These are phyloP conservation scores for Prunus fruticosa DNA, from an alignment of 306 rosid species.

Conservation along the genomic window DNA sequence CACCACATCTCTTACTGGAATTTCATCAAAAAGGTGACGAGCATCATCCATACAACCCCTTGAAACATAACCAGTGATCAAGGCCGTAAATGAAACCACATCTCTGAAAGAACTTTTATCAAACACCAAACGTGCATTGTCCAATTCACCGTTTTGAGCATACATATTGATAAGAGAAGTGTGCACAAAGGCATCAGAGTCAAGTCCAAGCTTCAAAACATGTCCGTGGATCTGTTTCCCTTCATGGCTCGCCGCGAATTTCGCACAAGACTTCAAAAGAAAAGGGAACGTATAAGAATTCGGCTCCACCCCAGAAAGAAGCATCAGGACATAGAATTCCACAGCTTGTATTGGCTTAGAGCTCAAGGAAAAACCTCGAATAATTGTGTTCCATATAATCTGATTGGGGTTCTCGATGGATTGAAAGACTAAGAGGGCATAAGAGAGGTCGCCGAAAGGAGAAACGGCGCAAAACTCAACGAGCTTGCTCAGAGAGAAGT, in stretches of 20 bases:
- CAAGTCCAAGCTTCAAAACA: conserved; percentile 54
- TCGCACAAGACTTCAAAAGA: conserved; percentile 62
- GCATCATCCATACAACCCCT: conserved; percentile 60
- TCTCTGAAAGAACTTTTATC: conserved; percentile 55
- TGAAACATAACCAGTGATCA: conserved; percentile 56
- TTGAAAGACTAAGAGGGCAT: conserved; percentile 55
- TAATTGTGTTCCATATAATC: conserved; percentile 67
- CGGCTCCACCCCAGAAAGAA: conserved; percentile 43
- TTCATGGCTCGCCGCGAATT: conserved; percentile 37
- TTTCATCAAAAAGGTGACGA: conserved; percentile 53
- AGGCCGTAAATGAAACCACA: conserved; percentile 71
- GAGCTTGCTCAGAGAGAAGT: conserved; percentile 60
- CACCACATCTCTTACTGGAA: conserved; percentile 58
- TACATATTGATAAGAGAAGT: conserved; percentile 68
- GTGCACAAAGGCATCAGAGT: conserved; percentile 47
- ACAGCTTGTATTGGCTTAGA: conserved; percentile 39
- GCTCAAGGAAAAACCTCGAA: conserved; percentile 51
- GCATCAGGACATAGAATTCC: conserved; percentile 35
- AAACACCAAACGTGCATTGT: conserved; percentile 52
- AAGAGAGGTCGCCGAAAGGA: conserved; percentile 48
- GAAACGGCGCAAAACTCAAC: conserved; percentile 55
- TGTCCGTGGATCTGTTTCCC: conserved; percentile 69
- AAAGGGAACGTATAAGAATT: conserved; percentile 78
- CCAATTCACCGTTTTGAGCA: conserved; percentile 47
- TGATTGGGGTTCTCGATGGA: conserved; percentile 34